phyloP scores from a whole-genome alignment of 345 rosid genomes.

The Capsella bursapastoris region DNA sequence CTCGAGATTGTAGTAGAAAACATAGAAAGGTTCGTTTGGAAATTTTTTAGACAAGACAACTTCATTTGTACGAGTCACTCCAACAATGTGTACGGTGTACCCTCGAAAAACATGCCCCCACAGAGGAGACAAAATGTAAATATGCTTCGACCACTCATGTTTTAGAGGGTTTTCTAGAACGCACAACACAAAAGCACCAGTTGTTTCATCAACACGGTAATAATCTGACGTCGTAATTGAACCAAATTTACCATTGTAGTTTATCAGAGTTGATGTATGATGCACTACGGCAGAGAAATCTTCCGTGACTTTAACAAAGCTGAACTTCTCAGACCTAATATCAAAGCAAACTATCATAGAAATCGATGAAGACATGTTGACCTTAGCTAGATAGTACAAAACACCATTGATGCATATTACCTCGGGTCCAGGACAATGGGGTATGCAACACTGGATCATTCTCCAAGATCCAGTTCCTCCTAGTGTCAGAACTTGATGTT shows the following conservation, averaged over 20 bases:
- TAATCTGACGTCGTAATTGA: not conserved
- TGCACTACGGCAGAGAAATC: not conserved
- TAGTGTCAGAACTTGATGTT: not conserved
- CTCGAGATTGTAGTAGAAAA: not conserved
- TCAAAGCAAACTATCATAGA: not conserved
- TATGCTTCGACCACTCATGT: not conserved
- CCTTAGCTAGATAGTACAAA: not conserved
- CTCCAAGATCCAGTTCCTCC: not conserved
- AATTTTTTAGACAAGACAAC: not conserved
- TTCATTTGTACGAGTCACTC: not conserved
- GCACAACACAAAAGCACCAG: not conserved
- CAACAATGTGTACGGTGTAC: not conserved
- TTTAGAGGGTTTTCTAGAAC: not conserved
- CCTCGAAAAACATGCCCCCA: too few relatives aligned
- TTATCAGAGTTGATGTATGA: not conserved
- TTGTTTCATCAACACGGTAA: not conserved
- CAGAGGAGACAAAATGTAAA: not conserved
- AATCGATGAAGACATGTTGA: not conserved
- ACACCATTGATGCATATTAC: not conserved
- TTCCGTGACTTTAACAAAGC: not conserved
- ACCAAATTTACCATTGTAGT: not conserved
- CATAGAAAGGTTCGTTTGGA: not conserved
- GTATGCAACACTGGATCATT: not conserved
- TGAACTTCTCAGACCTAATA: not conserved
- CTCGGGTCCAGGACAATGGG: not conserved